Evolutionary conservation across 2,329 filamentous ascomycete genomes (phyloP).

Genomic region (Pseudocercospora eumusae): DNA sequence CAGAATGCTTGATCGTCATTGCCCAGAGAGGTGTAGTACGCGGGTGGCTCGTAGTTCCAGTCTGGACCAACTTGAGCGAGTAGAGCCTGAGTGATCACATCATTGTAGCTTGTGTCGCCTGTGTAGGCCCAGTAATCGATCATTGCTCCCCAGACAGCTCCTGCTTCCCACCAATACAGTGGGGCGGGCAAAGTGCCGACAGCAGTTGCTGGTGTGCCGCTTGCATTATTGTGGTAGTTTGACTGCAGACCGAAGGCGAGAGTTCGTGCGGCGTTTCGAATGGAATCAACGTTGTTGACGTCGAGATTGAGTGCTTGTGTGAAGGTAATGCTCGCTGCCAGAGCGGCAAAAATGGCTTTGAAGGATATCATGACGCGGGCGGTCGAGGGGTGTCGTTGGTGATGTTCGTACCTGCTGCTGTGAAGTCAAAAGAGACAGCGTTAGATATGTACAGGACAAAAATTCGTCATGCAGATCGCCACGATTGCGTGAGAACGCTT

Average conservation of each 20-base stretch:
- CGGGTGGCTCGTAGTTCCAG: constrained; percentile 47
- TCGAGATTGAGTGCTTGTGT: constrained; percentile 27
- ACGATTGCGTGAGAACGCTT: constrained; percentile 11
- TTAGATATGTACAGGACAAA: constrained; percentile 8
- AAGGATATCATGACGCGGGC: constrained; percentile 22
- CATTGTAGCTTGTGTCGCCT: constrained; percentile 47
- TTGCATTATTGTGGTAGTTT: constrained; percentile 41
- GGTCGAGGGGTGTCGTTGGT: not conserved
- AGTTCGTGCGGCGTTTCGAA: constrained; percentile 37
- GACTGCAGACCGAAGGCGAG: constrained; percentile 40
- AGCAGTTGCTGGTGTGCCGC: constrained; percentile 32
- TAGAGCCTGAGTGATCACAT: constrained; percentile 47
- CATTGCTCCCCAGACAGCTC: constrained; percentile 42
- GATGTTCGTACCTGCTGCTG: not conserved
- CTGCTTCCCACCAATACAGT: constrained; percentile 53
- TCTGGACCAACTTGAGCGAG: constrained; percentile 45
- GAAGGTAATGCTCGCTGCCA: constrained; percentile 15
- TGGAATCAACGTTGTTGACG: constrained; percentile 34
- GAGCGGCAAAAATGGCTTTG: constrained; percentile 11
- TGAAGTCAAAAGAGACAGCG: not conserved
- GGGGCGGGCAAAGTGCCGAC: constrained; percentile 47
- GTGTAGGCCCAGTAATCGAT: constrained; percentile 52
- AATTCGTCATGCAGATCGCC: constrained; percentile 5
- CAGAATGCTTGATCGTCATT: constrained; percentile 73
- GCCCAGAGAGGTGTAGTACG: constrained; percentile 40